Conservation (phyloP, 2,329 filamentous ascomycete genomes). For the Fusarium pseudocircinatum region DNA sequence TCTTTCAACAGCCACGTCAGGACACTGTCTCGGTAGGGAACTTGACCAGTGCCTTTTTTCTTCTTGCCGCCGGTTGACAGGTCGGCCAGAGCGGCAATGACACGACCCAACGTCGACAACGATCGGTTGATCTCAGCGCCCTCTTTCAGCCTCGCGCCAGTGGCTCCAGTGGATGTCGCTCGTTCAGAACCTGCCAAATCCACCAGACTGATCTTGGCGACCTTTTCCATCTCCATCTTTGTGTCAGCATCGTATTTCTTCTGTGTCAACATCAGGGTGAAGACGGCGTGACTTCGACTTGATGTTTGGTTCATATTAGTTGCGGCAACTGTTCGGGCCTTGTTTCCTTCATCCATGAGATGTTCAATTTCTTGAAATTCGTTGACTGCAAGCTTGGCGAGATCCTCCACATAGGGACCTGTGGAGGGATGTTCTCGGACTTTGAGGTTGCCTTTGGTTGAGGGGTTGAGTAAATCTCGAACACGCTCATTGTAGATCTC, state of each 20-base stretch:
- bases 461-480: constrained; percentile 91
- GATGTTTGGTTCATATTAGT: constrained; percentile 99
- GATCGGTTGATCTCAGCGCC: constrained; percentile 99
- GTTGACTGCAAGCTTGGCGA: constrained; percentile 92
- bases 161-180: constrained; percentile 96
- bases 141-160: constrained; percentile 93
- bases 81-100: constrained; percentile 95
- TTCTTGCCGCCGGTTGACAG: constrained; percentile 87
- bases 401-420: constrained; percentile 96
- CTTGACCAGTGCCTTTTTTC: constrained; percentile 73
- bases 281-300: constrained; percentile 97
- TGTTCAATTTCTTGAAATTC: constrained; percentile 97
- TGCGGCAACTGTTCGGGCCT: constrained; percentile 94
- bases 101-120: constrained; percentile 93
- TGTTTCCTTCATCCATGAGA: constrained; percentile 99
- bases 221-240: constrained; percentile 97
- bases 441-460: constrained; percentile 95
- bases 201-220: constrained; percentile 96
- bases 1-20: constrained; percentile 98
- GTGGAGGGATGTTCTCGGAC: constrained; percentile 98
- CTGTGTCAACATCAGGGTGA: constrained; percentile 94
- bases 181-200: constrained; percentile 97
- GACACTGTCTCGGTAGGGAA: constrained; percentile 96
- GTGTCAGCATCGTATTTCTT: constrained; percentile 92
- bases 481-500: constrained; percentile 99